Evolutionary conservation across 2,329 filamentous ascomycete genomes (phyloP), one percentile per base, ranked within the genome.

Genomic region (Diplodia corticola): DNA sequence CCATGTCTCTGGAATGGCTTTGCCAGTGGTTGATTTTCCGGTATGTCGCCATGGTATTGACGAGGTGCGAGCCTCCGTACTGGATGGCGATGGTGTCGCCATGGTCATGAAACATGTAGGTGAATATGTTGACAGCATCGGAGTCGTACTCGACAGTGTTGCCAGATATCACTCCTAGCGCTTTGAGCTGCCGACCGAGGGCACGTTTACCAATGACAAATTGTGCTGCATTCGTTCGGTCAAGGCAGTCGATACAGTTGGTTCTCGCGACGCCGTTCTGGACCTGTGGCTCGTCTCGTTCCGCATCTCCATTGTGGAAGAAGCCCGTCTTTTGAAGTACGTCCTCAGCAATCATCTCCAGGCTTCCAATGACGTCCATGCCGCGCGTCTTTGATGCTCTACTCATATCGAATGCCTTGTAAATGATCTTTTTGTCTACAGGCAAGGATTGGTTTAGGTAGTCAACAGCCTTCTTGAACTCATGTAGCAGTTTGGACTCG

Each of bases 11-110:
- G 2, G 94, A 97, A 77, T 97, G 93, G 72, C 92, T 97, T 26
- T 93, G 96, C 95, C 95, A 99, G 76, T 98, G 94, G 71, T 98
- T 98, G 76, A 97, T 96, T 79, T 98, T 98, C 66, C 95, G 91
- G 77, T 99, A 99, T 4, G 95, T 99, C 70, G 96, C 93, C 93
- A 99, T 98, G 0, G 95, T 99, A 76, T 99, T 99, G 72, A 99
- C 95, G 0, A 99, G 85, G 77, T 99, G 95, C 2, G 93, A 98
- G 10, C 95, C 95, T 66, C 95, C 95, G 72, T 99, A 99, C 76
- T 99, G 95, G 64, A 98, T 91, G 0, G 95, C 95, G 73, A 99
- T 98, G 4, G 93, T 97, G 77, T 99, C 95, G 66, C 95, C 95
- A 74, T 99, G 95, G 71, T 96, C 93, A 76, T 98, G 93, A 80